These are phyloP conservation scores for Trametes meyenii DNA, from an alignment of 768 basidiomycete genomes.

Conservation along the genomic window DNA sequence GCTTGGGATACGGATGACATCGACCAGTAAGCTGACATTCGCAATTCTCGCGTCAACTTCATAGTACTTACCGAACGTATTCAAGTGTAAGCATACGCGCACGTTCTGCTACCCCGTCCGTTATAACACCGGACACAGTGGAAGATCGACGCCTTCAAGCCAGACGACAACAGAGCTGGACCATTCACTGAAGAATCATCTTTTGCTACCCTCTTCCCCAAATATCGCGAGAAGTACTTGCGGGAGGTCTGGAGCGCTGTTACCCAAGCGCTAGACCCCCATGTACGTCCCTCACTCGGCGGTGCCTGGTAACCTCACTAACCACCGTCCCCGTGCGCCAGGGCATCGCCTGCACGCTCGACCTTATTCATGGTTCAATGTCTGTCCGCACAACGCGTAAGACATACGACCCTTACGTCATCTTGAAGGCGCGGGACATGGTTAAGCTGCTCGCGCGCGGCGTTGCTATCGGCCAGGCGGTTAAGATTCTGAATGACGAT, in stretches of 20 bases:
- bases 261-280: slow-evolving; percentile 77
- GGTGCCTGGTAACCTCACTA: background rate
- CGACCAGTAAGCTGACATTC: slow-evolving; percentile 78
- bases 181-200: slow-evolving; percentile 95
- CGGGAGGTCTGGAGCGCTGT: slow-evolving; percentile 94
- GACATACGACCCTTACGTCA: slow-evolving; percentile 95
- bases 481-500: slow-evolving; percentile 87
- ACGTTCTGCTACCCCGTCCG: background rate
- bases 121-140: slow-evolving; percentile 45
- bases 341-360: slow-evolving; percentile 90
- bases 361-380: slow-evolving; percentile 97
- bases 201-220: slow-evolving; percentile 97
- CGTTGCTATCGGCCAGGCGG: slow-evolving; percentile 81
- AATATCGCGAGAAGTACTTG: slow-evolving; percentile 96
- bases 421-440: slow-evolving; percentile 95
- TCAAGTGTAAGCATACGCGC: slow-evolving; percentile 36
- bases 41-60: background rate
- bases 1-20: slow-evolving; percentile 99
- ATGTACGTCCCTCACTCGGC: slow-evolving; percentile 49
- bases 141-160: slow-evolving; percentile 83
- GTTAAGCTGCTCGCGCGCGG: slow-evolving; percentile 94
- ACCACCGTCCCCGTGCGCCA: slow-evolving; percentile 33
- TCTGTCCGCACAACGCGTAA: slow-evolving; percentile 95
- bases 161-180: slow-evolving; percentile 76
- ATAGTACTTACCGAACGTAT: slow-evolving; percentile 4